Base-by-base conservation (phyloP, 2,329 filamentous ascomycete species). In the Neonectria sp. region DNA sequence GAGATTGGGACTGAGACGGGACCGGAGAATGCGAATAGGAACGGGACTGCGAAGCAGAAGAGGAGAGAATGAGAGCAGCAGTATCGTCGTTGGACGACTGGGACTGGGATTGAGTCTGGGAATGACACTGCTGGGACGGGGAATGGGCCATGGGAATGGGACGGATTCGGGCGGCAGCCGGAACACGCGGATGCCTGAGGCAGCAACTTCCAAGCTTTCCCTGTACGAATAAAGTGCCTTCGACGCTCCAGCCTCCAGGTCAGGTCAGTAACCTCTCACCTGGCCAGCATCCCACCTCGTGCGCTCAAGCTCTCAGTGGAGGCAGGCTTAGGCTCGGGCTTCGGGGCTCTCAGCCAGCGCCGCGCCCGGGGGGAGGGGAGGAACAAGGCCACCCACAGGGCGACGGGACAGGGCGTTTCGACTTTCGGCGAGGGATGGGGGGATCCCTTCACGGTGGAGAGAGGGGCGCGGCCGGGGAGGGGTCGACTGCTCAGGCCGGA, bases 91-190 rank as follows among this genome's bases (percentile, higher is more conserved):
- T 65, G 25, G 49, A 31, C 49, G 51, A 65, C 72, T 63, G 65
- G 61, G 63, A 56, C 68, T 62, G 67, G 59, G 61, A 61, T 62
- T 27, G 57, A 40, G 61, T 37, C 37, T 73, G 73, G 72, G 73
- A 67, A 72, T 72, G 64, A 58, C 66, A 68, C 67, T 72, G 73
- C 68, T 71, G 68, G 68, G 72, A 74, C 60, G 71, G 71, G 70
- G 71, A 73, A 73, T 73, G 72, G 71, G 60, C 67, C 68, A 63
- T 69, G 67, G 68, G 66, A 60, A 71, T 72, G 68, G 65, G 73
- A 61, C 24, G 52, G 57, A 45, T 45, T 49, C 37, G 58, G 57
- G 43, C 25, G 51, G 56, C 56, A 33, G 27, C 53, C 48, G 57
- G 33, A 31, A 37, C 43, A 40, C 24, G 17, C 11, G 11, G 35